Evolutionary conservation across 2,329 filamentous ascomycete genomes (phyloP).

Genomic region (Neonectria neomacrospora): DNA sequence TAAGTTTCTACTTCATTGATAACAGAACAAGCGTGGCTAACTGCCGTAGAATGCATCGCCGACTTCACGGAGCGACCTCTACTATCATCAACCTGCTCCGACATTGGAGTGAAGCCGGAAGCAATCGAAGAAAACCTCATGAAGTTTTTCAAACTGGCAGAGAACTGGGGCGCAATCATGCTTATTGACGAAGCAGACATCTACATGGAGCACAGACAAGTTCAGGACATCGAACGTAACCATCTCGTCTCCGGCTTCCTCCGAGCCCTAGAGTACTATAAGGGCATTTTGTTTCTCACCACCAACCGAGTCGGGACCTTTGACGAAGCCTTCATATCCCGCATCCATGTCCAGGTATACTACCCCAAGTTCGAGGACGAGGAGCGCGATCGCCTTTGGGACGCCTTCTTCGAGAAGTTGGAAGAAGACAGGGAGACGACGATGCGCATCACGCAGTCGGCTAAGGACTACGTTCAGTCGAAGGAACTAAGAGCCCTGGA

Average conservation of each 20-base stretch:
- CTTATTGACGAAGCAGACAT: slow-evolving; percentile 45
- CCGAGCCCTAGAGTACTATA: slow-evolving; percentile 44
- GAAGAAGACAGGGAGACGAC: slow-evolving; percentile 37
- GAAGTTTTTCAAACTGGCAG: slow-evolving; percentile 33
- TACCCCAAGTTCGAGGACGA: slow-evolving; percentile 45
- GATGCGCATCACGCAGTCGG: slow-evolving; percentile 34
- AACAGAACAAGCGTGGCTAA: not conserved
- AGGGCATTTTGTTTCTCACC: slow-evolving; percentile 48
- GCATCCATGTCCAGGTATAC: slow-evolving; percentile 45
- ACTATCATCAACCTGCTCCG: slow-evolving; percentile 45
- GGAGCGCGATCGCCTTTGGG: slow-evolving; percentile 42
- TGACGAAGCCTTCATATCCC: slow-evolving; percentile 48
- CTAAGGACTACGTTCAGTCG: slow-evolving; percentile 9
- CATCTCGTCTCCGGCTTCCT: slow-evolving; percentile 40
- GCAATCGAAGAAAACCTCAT: slow-evolving; percentile 32
- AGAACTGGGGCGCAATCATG: slow-evolving; percentile 42
- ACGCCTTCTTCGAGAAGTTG: slow-evolving; percentile 44
- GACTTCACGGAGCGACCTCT: slow-evolving; percentile 46
- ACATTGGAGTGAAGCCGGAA: slow-evolving; percentile 32
- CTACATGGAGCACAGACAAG: slow-evolving; percentile 23
- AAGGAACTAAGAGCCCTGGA: not conserved
- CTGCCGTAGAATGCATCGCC: slow-evolving; percentile 47
- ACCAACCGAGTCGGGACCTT: slow-evolving; percentile 46
- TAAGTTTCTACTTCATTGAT: slow-evolving; percentile 7
- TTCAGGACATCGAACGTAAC: slow-evolving; percentile 13